These are phyloP conservation scores for Acanthamoeba castellanii DNA, from an alignment of 208 protist species.

Conservation along the genomic window DNA sequence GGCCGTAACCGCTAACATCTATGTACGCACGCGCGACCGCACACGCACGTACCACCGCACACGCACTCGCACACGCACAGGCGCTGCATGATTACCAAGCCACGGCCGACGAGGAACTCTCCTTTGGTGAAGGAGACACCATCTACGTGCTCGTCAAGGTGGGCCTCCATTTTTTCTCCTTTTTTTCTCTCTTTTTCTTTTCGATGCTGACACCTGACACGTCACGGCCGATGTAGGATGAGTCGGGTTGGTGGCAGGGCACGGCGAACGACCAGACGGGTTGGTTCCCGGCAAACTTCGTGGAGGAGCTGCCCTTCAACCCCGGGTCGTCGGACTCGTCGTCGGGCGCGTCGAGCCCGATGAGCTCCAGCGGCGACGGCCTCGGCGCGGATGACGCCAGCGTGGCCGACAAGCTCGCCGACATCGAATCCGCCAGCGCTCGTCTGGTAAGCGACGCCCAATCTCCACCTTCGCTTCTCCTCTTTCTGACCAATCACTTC, in stretches of 20 bases:
- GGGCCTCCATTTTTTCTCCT: background rate
- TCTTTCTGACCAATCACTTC: too few species aligned
- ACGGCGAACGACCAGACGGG: background rate
- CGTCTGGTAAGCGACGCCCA: too few species aligned
- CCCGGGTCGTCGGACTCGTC: background rate
- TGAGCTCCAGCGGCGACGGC: background rate
- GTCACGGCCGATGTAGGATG: background rate
- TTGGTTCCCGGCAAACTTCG: conserved; percentile 25
- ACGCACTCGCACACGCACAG: too few species aligned
- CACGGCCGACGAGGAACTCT: background rate
- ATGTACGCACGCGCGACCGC: too few species aligned
- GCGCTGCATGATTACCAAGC: background rate
- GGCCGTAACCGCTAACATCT: too few species aligned
- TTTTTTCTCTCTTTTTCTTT: too few species aligned
- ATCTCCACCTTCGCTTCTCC: too few species aligned
- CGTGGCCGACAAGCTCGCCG: background rate
- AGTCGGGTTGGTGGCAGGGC: conserved; percentile 35
- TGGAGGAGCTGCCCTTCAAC: background rate
- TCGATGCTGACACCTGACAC: background rate
- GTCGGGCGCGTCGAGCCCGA: background rate
- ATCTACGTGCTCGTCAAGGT: background rate
- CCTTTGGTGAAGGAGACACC: background rate
- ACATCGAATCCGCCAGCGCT: background rate
- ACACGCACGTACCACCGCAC: too few species aligned
- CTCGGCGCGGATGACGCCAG: background rate